These are phyloP conservation scores for Mortierella hygrophila DNA, from an alignment of 192 early-diverging fungal species.

Conservation along the genomic window DNA sequence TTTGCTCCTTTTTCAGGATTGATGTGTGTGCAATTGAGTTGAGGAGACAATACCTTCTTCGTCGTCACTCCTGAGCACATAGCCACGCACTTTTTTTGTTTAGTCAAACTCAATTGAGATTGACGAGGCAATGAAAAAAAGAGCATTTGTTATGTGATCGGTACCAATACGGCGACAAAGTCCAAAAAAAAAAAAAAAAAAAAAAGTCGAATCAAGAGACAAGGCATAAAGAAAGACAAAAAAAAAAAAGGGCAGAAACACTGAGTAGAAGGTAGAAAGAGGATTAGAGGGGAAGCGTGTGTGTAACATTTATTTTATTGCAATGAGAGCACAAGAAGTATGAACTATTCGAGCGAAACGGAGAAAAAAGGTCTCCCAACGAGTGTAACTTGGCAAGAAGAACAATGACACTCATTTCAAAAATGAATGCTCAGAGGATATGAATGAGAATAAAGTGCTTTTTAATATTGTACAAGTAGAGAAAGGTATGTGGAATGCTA, in stretches of 20 bases:
- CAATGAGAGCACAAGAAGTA: neutral
- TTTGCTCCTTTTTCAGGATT: neutral
- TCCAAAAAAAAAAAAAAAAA: neutral
- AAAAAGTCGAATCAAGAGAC: neutral
- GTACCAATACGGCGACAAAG: neutral
- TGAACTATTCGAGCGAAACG: neutral
- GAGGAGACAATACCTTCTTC: neutral
- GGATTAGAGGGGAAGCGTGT: neutral
- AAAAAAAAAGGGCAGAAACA: neutral
- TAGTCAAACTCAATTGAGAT: neutral
- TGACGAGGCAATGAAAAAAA: neutral
- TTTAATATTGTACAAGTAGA: too few species aligned
- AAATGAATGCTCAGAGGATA: too few species aligned
- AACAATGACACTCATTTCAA: neutral
- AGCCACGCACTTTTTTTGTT: neutral
- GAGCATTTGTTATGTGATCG: neutral
- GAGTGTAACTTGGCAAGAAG: neutral
- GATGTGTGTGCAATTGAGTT: neutral
- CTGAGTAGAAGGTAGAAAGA: neutral
- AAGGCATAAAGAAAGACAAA: neutral
- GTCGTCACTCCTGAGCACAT: neutral
- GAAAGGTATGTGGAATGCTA: too few species aligned
- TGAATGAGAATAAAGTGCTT: too few species aligned
- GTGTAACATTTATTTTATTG: slow-evolving; percentile 1
- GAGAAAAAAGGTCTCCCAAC: neutral